Conservation (phyloP, 2,329 filamentous ascomycete genomes). For the Trichoderma atroviride region DNA sequence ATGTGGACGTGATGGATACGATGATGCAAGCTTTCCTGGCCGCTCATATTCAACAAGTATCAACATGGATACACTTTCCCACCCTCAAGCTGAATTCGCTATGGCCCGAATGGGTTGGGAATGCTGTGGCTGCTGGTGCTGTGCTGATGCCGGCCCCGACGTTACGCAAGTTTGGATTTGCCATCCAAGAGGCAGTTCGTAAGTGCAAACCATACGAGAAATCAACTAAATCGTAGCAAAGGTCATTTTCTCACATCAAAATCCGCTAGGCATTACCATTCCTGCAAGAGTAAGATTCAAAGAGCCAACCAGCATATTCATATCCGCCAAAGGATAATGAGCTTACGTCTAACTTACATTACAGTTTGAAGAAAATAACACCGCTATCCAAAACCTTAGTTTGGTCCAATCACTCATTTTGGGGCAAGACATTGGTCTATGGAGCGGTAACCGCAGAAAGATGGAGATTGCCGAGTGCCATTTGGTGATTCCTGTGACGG, state of each 20-base stretch:
- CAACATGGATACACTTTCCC: constrained; percentile 63
- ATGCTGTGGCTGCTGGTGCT: constrained; percentile 63
- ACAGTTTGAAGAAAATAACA: constrained; percentile 55
- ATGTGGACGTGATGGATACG: constrained; percentile 61
- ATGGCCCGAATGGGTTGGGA: constrained; percentile 61
- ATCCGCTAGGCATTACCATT: constrained; percentile 36
- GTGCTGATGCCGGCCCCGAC: constrained; percentile 59
- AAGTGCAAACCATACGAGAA: constrained; percentile 29
- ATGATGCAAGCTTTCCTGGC: constrained; percentile 64
- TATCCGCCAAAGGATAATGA: not conserved
- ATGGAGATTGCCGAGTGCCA: constrained; percentile 61
- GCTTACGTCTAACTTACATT: constrained; percentile 20
- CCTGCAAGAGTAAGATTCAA: constrained; percentile 36
- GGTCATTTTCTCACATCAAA: not conserved
- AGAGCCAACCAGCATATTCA: not conserved
- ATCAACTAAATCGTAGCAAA: not conserved
- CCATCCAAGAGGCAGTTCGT: constrained; percentile 56
- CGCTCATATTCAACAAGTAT: constrained; percentile 58
- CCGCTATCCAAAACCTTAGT: constrained; percentile 49
- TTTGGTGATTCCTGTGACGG: constrained; percentile 49
- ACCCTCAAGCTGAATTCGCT: constrained; percentile 59
- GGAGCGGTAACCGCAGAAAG: constrained; percentile 58
- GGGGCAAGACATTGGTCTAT: constrained; percentile 54
- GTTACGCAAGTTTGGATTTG: constrained; percentile 63
- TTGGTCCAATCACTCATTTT: constrained; percentile 54